Conservation (phyloP, 1,284 basidiomycete species). For the Puccinia hordei region DNA sequence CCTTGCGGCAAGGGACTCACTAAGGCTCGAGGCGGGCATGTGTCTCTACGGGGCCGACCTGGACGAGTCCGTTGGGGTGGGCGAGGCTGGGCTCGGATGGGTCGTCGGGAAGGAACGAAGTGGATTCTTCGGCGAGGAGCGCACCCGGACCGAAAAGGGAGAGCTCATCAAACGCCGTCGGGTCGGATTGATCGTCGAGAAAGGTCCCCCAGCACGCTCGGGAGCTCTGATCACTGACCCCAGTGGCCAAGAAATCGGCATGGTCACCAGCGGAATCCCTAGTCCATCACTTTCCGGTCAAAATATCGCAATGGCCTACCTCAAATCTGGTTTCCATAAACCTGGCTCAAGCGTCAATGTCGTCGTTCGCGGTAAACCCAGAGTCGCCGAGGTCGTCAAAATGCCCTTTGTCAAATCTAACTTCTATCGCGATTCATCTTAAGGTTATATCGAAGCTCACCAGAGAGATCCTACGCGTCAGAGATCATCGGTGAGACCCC, state of each 20-base stretch:
- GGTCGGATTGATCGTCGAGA: conserved; percentile 75
- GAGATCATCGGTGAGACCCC: too few relatives aligned
- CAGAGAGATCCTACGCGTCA: too few relatives aligned
- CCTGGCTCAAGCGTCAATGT: conserved; percentile 80
- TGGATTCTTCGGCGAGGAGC: conserved; percentile 79
- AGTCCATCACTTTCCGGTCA: conserved; percentile 77
- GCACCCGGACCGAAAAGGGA: conserved; percentile 81
- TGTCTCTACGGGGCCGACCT: conserved; percentile 95
- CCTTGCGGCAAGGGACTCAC: conserved; percentile 86
- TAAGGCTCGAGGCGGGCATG: conserved; percentile 95
- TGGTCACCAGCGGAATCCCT: conserved; percentile 91
- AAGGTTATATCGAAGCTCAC: too few relatives aligned
- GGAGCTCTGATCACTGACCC: conserved; percentile 57
- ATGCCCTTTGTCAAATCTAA: conserved; percentile 77
- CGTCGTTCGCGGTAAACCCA: conserved; percentile 73
- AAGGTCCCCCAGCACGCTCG: conserved; percentile 78
- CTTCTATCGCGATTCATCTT: conserved; percentile 65
- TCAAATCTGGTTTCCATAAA: conserved; percentile 77
- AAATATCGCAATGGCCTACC: conserved; percentile 96
- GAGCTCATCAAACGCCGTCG: conserved; percentile 70
- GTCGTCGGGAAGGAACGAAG: conserved; percentile 73
- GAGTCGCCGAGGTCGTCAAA: conserved; percentile 70
- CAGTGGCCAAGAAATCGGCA: conserved; percentile 62
- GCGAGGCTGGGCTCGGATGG: conserved; percentile 83
- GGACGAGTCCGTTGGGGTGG: conserved; percentile 83